These are phyloP conservation scores for Colletotrichum cordylinicola DNA, from an alignment of 2,329 filamentous ascomycete genomes.

Conservation along the genomic window DNA sequence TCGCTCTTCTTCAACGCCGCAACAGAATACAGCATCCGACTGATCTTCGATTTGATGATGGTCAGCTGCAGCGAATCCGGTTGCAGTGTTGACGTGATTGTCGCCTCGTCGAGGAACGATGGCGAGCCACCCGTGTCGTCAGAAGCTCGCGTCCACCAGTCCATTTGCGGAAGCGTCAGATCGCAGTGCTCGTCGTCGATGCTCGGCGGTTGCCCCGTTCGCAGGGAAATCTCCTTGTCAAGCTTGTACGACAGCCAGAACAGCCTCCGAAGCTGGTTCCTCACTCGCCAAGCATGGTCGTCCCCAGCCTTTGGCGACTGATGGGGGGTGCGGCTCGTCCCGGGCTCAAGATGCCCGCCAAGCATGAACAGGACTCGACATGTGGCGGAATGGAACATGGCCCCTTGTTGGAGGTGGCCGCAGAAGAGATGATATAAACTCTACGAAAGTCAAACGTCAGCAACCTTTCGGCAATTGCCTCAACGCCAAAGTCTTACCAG, in stretches of 20 bases:
- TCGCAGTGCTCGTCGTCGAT: conserved; percentile 59
- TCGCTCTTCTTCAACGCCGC: conserved; percentile 54
- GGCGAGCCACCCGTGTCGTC: conserved; percentile 27
- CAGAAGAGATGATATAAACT: conserved; percentile 47
- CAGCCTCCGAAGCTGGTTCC: conserved; percentile 41
- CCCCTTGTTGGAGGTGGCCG: conserved; percentile 51
- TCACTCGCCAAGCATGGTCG: conserved; percentile 28
- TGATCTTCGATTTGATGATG: conserved; percentile 57
- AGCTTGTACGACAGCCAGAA: conserved; percentile 63
- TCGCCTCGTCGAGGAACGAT: conserved; percentile 11
- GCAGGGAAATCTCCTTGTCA: conserved; percentile 61
- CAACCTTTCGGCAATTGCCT: background rate
- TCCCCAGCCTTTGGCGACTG: background rate
- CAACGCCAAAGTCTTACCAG: conserved; percentile 42
- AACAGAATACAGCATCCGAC: conserved; percentile 54
- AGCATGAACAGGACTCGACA: conserved; percentile 55
- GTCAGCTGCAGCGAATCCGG: conserved; percentile 55
- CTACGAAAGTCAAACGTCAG: conserved; percentile 25
- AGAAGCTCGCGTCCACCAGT: background rate
- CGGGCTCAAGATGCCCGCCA: conserved; percentile 44
- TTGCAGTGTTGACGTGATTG: conserved; percentile 32
- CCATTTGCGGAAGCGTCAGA: conserved; percentile 51
- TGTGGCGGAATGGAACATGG: conserved; percentile 48
- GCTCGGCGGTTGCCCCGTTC: conserved; percentile 57
- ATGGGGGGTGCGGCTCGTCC: conserved; percentile 16